Evolutionary conservation across 192 early-diverging fungal genomes (phyloP).

Genomic region (Rhizoclosmatium globosum): DNA sequence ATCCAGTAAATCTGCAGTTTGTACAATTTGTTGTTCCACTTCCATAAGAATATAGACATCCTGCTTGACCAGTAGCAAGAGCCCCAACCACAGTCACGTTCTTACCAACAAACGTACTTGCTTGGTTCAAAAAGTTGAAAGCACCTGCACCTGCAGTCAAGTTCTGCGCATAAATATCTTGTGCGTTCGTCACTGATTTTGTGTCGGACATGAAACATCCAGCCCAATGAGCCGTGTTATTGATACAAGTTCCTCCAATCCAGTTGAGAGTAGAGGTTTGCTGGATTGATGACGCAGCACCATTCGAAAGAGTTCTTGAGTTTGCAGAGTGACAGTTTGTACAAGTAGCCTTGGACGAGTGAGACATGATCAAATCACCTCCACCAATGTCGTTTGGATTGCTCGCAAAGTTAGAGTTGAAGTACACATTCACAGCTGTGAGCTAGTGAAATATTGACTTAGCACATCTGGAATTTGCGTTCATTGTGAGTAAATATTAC

Average conservation of each 20-base stretch:
- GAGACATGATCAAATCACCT: not conserved
- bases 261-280: not conserved
- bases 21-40: constrained; percentile 1
- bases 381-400: not conserved
- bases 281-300: not conserved
- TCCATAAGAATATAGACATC: constrained; percentile 5
- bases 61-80: not conserved
- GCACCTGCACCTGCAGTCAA: not conserved
- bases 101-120: constrained; percentile 5
- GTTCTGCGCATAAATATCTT: not conserved
- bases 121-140: not conserved
- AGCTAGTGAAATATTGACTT: not conserved
- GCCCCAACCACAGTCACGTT: not conserved
- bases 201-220: constrained; percentile 10
- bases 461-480: too few species aligned
- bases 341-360: constrained; percentile 11
- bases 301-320: not conserved
- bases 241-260: constrained; percentile 9
- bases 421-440: not conserved
- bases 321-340: not conserved
- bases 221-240: constrained; percentile 15
- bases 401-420: not conserved
- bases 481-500: not conserved
- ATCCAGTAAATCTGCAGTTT: not conserved
- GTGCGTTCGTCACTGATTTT: not conserved